These are phyloP conservation scores for Larix sibirica DNA, from an alignment of 83 land plant genomes.

Conservation along the genomic window DNA sequence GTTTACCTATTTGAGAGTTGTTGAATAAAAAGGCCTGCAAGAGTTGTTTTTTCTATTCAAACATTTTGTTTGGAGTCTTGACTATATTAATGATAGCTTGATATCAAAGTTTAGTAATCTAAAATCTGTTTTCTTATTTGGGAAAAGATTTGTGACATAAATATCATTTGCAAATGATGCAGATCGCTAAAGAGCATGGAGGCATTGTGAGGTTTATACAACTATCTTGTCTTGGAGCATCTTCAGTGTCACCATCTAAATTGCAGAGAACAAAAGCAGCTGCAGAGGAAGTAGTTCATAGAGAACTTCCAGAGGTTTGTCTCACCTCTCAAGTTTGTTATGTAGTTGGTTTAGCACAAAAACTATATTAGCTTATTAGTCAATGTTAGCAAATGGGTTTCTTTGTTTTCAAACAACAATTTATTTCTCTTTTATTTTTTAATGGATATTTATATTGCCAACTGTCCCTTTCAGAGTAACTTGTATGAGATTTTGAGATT, in stretches of 20 bases:
- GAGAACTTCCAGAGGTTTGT: conserved; percentile 82
- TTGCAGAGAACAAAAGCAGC: conserved; percentile 73
- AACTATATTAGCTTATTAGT: background rate
- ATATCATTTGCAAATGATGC: conserved; percentile 18
- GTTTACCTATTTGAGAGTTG: background rate
- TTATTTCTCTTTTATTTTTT: too few relatives aligned
- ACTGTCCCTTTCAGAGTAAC: background rate
- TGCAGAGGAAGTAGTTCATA: conserved; percentile 63
- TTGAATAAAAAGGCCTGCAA: background rate
- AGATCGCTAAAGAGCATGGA: conserved; percentile 96
- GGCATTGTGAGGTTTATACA: conserved; percentile 90
- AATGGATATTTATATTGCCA: background rate
- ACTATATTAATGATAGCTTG: background rate
- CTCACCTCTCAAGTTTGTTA: background rate
- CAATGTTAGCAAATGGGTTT: background rate
- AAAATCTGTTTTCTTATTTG: too few relatives aligned
- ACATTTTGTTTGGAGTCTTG: background rate
- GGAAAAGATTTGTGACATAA: background rate
- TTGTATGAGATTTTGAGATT: background rate
- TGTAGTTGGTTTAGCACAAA: background rate
- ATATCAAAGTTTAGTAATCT: background rate
- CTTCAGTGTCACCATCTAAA: conserved; percentile 74
- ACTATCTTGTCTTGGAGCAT: conserved; percentile 87
- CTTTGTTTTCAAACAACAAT: background rate
- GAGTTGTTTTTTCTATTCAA: background rate